Conservation (phyloP, 2,329 filamentous ascomycete species). For the Penicillium nordicum region DNA sequence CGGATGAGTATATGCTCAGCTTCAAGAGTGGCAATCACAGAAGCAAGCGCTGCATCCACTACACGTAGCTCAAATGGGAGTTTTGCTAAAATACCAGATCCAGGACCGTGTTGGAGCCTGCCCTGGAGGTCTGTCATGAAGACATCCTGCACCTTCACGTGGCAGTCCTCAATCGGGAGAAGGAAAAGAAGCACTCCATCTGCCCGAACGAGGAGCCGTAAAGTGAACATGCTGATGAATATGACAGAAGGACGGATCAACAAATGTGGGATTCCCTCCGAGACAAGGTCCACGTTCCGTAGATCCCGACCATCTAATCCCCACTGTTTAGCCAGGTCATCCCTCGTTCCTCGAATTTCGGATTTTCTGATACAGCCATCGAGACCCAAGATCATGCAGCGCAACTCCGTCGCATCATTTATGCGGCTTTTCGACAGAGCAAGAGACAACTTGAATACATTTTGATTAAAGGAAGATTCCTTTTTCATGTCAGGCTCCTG, state of each 20-base stretch:
- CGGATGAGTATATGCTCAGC: slow-evolving; percentile 30
- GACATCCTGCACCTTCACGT: slow-evolving; percentile 19
- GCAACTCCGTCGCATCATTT: slow-evolving; percentile 5
- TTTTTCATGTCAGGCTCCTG: slow-evolving; percentile 1
- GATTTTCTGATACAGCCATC: slow-evolving; percentile 1
- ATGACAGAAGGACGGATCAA: slow-evolving; percentile 33
- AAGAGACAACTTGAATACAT: slow-evolving; percentile 3
- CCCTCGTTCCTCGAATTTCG: slow-evolving; percentile 17
- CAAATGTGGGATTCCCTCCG: slow-evolving; percentile 34
- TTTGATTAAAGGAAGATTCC: background rate
- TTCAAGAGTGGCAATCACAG: slow-evolving; percentile 34
- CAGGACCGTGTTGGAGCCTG: slow-evolving; percentile 19
- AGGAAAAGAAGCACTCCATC: slow-evolving; percentile 32
- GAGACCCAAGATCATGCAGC: background rate
- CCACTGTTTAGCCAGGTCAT: slow-evolving; percentile 19
- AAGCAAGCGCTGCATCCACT: slow-evolving; percentile 35
- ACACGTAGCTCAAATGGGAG: slow-evolving; percentile 37
- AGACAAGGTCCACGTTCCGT: slow-evolving; percentile 33
- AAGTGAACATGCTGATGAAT: slow-evolving; percentile 35
- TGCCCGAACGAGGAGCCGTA: slow-evolving; percentile 36
- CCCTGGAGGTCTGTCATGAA: slow-evolving; percentile 29
- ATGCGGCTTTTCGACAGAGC: slow-evolving; percentile 2
- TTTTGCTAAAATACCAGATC: slow-evolving; percentile 15
- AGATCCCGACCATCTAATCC: slow-evolving; percentile 31
- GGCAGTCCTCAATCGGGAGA: slow-evolving; percentile 11